Evolutionary conservation across 2,329 filamentous ascomycete species (phyloP).

Genomic region (Claviceps humidiphila): DNA sequence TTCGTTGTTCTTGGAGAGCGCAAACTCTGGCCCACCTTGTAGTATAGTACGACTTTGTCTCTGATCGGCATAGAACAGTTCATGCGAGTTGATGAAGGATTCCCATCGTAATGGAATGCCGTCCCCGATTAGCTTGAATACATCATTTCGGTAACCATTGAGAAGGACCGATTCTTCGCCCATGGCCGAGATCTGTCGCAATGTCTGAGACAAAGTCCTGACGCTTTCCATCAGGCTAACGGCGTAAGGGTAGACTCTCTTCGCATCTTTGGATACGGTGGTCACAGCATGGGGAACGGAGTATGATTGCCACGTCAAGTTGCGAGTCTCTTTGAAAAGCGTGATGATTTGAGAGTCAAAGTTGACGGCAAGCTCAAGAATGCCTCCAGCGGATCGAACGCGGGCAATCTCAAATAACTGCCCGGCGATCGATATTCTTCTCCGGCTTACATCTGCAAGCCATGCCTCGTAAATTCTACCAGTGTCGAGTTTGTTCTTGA

Average conservation of each 20-base stretch:
- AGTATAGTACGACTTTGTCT: slow-evolving; percentile 32
- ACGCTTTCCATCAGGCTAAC: slow-evolving; percentile 98
- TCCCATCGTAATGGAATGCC: slow-evolving; percentile 91
- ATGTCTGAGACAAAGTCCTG: slow-evolving; percentile 81
- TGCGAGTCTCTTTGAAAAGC: slow-evolving; percentile 95
- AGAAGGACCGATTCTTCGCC: slow-evolving; percentile 75
- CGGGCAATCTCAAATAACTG: slow-evolving; percentile 81
- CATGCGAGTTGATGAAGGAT: slow-evolving; percentile 93
- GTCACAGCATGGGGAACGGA: slow-evolving; percentile 88
- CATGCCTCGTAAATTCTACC: slow-evolving; percentile 90
- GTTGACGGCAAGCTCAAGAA: slow-evolving; percentile 80
- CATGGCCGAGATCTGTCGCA: slow-evolving; percentile 73
- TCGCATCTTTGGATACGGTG: slow-evolving; percentile 96
- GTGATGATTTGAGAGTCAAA: slow-evolving; percentile 97
- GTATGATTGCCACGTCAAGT: slow-evolving; percentile 89
- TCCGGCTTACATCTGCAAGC: slow-evolving; percentile 77
- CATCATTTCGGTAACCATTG: slow-evolving; percentile 83
- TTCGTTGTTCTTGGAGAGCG: slow-evolving; percentile 47
- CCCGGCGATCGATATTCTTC: slow-evolving; percentile 83
- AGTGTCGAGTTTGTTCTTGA: slow-evolving; percentile 92
- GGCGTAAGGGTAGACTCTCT: slow-evolving; percentile 93
- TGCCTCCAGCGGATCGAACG: slow-evolving; percentile 81
- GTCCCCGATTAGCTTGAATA: slow-evolving; percentile 69
- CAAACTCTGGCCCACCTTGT: slow-evolving; percentile 25
- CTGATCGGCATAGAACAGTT: slow-evolving; percentile 53